Percentiles rank a stretch among this genome's conserved stretches.
These are phyloP conservation scores for Pseudocercospora musae DNA, from an alignment of 2,329 filamentous ascomycete genomes.

Conservation along the genomic window DNA sequence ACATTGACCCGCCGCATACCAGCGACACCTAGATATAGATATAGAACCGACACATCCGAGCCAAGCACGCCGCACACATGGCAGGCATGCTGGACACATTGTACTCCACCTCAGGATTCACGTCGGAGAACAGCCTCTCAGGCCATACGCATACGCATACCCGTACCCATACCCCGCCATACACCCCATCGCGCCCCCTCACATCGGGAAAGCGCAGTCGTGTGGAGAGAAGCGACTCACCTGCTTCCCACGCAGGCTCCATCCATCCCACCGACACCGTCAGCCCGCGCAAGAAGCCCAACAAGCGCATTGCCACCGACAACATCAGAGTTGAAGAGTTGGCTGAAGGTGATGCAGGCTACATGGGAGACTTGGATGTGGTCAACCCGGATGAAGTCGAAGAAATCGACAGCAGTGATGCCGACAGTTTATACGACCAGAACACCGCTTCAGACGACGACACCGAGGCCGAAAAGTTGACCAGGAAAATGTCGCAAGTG, in stretches of 20 bases:
- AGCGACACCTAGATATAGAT: background rate
- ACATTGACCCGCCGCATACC: background rate
- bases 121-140: slow-evolving; percentile 24
- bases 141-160: slow-evolving; percentile 24
- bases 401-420: slow-evolving; percentile 28
- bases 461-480: slow-evolving; percentile 17
- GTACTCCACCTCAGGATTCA: slow-evolving; percentile 26
- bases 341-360: slow-evolving; percentile 35
- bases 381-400: slow-evolving; percentile 42
- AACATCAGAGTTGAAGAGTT: slow-evolving; percentile 45
- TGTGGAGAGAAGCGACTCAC: slow-evolving; percentile 27
- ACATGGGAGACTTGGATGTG: slow-evolving; percentile 43
- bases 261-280: slow-evolving; percentile 38
- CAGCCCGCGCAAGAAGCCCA: slow-evolving; percentile 32
- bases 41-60: background rate
- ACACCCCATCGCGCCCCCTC: slow-evolving; percentile 21
- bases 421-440: slow-evolving; percentile 24
- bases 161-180: slow-evolving; percentile 30
- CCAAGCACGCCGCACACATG: slow-evolving; percentile 6
- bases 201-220: slow-evolving; percentile 21
- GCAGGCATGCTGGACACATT: slow-evolving; percentile 23
- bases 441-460: slow-evolving; percentile 30
- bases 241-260: slow-evolving; percentile 34
- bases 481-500: slow-evolving; percentile 23
- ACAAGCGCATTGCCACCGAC: slow-evolving; percentile 22